A percentile compares a stretch with the other conserved stretches of the same genome.
These are phyloP conservation scores for Drosera spatulata DNA, from an alignment of 179 eudicot species.

Conservation along the genomic window DNA sequence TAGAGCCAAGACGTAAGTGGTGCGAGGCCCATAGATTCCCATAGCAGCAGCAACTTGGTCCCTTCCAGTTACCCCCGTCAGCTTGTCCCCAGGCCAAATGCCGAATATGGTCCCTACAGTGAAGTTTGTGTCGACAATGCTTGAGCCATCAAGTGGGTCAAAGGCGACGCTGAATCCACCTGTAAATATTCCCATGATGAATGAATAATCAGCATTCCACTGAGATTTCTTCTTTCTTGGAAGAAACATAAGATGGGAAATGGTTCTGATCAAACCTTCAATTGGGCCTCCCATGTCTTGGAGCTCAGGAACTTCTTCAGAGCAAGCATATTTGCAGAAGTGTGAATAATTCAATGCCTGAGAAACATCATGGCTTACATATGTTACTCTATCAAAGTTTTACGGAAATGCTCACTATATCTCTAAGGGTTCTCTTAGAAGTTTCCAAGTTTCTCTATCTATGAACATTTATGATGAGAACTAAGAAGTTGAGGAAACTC, in stretches of 20 bases:
- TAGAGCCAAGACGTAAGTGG: conserved; percentile 91
- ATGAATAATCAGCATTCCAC: background rate
- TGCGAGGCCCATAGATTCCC: conserved; percentile 98
- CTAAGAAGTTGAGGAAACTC: too few species aligned
- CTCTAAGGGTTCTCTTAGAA: too few species aligned
- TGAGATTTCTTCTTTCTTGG: background rate
- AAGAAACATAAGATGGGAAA: too few species aligned
- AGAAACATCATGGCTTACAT: background rate
- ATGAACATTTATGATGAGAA: too few species aligned
- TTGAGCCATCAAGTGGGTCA: conserved; percentile 98
- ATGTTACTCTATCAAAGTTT: background rate
- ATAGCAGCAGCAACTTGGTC: conserved; percentile 99
- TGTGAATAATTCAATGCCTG: conserved; percentile 92
- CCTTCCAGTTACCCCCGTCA: conserved; percentile 86
- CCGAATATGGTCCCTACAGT: conserved; percentile 99
- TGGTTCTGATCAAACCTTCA: conserved; percentile 38
- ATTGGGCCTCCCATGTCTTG: conserved; percentile 98
- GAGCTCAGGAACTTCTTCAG: conserved; percentile 94
- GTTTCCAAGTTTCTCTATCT: too few species aligned
- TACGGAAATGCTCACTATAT: too few species aligned
- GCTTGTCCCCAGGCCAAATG: conserved; percentile 98
- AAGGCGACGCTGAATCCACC: conserved; percentile 99
- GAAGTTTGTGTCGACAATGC: conserved; percentile 98
- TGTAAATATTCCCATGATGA: conserved; percentile 14
- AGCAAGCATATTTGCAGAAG: conserved; percentile 98